These are phyloP conservation scores for Schizophyllum amplum DNA, from an alignment of 1,284 basidiomycete genomes.

Conservation along the genomic window DNA sequence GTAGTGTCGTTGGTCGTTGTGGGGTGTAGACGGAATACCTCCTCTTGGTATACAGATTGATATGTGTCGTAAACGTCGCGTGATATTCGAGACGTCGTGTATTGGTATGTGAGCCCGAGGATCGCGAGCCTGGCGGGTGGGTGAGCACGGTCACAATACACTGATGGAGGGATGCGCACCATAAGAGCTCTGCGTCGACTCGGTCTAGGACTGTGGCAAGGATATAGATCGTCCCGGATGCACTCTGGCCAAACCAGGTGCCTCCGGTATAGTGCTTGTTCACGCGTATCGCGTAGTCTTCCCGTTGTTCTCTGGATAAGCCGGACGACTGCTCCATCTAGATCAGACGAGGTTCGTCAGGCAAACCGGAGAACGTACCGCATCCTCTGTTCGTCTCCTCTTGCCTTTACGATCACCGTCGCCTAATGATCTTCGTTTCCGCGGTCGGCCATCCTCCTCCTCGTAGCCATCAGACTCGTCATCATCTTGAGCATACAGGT, in stretches of 20 bases:
- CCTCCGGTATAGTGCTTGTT: conserved; percentile 84
- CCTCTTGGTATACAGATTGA: conserved; percentile 75
- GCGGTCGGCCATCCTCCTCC: too few species aligned
- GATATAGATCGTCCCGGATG: conserved; percentile 84
- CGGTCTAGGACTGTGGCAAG: conserved; percentile 86
- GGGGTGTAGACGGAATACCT: conserved; percentile 84
- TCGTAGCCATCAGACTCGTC: conserved; percentile 30
- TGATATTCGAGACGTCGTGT: conserved; percentile 82
- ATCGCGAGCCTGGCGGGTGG: conserved; percentile 72
- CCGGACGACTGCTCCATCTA: conserved; percentile 27
- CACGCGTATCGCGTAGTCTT: conserved; percentile 52
- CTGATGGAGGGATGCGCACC: conserved; percentile 39
- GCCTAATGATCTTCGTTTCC: conserved; percentile 50
- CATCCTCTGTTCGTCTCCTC: conserved; percentile 36
- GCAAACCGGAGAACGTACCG: conserved; percentile 27
- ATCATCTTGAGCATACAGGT: conserved; percentile 37
- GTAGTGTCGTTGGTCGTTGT: conserved; percentile 30
- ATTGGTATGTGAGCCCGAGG: conserved; percentile 91
- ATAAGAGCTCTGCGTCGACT: conserved; percentile 89
- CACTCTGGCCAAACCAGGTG: conserved; percentile 85
- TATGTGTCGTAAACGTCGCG: conserved; percentile 79
- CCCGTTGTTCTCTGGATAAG: conserved; percentile 64
- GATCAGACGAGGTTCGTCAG: conserved; percentile 1
- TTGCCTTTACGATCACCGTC: conserved; percentile 39
- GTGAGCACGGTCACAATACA: not conserved